These are phyloP conservation scores for Xylaria curta DNA, from an alignment of 495 filamentous ascomycete genomes.

Conservation along the genomic window DNA sequence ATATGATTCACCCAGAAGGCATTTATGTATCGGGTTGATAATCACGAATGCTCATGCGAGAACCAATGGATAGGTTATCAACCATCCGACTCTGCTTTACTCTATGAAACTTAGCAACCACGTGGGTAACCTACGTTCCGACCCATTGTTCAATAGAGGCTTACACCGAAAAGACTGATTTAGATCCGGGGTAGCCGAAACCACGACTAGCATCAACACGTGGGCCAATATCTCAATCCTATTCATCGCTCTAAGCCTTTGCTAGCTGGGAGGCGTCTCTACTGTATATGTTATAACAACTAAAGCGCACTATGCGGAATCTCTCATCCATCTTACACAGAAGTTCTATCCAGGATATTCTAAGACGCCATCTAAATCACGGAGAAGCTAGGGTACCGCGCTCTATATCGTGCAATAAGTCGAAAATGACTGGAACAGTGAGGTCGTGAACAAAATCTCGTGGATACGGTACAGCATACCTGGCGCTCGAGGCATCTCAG, in stretches of 20 bases:
- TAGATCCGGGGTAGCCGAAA: background rate
- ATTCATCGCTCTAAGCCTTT: background rate
- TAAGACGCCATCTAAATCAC: background rate
- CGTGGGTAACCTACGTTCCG: background rate
- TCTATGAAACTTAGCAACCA: too few relatives aligned
- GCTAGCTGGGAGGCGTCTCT: background rate
- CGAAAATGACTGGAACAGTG: background rate
- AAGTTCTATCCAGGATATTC: background rate
- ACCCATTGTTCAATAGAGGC: background rate
- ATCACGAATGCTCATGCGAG: too few relatives aligned
- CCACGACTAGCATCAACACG: background rate
- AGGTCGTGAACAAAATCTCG: background rate
- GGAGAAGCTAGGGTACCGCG: too few relatives aligned
- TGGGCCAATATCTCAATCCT: background rate
- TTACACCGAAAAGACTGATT: background rate
- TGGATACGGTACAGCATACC: background rate
- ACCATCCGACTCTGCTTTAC: too few relatives aligned
- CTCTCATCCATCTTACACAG: background rate
- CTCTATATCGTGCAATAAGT: background rate
- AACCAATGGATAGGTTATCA: too few relatives aligned
- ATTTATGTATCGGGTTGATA: background rate
- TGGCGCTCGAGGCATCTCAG: background rate
- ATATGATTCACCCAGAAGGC: background rate
- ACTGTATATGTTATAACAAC: background rate
- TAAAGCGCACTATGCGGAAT: background rate